Evolutionary conservation across 2,329 filamentous ascomycete species (phyloP).

Genomic region (Plectosphaerella cucumerina): DNA sequence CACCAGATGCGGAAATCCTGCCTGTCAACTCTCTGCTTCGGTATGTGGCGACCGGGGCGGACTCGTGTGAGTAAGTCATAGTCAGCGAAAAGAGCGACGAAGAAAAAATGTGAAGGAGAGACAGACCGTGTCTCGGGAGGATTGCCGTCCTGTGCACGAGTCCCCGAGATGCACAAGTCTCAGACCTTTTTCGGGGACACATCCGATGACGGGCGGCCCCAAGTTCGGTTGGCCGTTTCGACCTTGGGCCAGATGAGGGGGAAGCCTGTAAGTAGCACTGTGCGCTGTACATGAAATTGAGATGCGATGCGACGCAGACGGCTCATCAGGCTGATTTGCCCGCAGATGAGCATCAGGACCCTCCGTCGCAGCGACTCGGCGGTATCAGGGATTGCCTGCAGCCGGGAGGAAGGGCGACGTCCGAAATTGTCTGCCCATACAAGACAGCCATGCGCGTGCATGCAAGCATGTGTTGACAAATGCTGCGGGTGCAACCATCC

Average conservation of each 20-base stretch:
- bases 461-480: too few relatives aligned
- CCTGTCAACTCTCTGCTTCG: neutral
- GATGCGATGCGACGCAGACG: neutral
- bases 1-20: constrained; percentile 5
- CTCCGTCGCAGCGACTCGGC: neutral
- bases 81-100: too few relatives aligned
- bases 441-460: too few relatives aligned
- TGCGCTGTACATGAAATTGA: too few relatives aligned
- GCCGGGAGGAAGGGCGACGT: neutral
- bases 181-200: neutral
- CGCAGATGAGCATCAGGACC: neutral
- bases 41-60: neutral
- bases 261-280: neutral
- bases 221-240: neutral
- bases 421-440: neutral
- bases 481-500: too few relatives aligned
- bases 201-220: neutral
- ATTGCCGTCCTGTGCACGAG: neutral
- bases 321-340: neutral
- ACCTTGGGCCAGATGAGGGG: neutral
- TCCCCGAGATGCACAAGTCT: neutral
- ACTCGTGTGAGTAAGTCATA: too few relatives aligned
- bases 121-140: neutral
- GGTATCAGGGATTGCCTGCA: neutral
- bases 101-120: too few relatives aligned